Evolutionary conservation across 495 filamentous ascomycete species (phyloP).

Genomic region (Hypoxylon lenormandii): DNA sequence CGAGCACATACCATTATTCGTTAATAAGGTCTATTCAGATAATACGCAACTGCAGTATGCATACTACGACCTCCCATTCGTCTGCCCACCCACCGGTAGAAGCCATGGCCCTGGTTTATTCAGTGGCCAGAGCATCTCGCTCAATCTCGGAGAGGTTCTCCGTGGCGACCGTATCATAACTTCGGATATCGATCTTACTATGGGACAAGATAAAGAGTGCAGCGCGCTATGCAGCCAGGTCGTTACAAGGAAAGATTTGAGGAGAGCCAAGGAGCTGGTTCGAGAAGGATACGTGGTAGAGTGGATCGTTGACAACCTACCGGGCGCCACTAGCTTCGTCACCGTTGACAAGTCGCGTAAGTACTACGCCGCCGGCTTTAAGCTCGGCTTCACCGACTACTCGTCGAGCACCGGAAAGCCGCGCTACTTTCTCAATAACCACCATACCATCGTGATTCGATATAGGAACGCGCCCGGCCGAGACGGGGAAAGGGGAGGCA

Average conservation of each 20-base stretch:
- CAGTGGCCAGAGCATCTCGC: constrained; percentile 81
- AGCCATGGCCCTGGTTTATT: constrained; percentile 76
- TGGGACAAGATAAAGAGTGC: constrained; percentile 83
- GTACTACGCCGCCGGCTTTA: constrained; percentile 96
- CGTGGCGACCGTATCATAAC: constrained; percentile 90
- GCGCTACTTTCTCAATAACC: constrained; percentile 88
- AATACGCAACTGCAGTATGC: constrained; percentile 92
- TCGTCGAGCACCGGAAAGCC: constrained; percentile 69
- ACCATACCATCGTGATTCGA: constrained; percentile 87
- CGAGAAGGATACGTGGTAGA: constrained; percentile 87
- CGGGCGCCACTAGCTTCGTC: constrained; percentile 91
- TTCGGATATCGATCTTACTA: constrained; percentile 85
- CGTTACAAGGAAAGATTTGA: constrained; percentile 73
- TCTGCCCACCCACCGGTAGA: constrained; percentile 82
- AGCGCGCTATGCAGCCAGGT: constrained; percentile 78
- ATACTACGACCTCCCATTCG: constrained; percentile 91
- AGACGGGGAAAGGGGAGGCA: constrained; percentile 75
- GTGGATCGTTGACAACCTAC: constrained; percentile 96
- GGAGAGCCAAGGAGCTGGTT: constrained; percentile 78
- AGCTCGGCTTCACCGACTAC: constrained; percentile 82
- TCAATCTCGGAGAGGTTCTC: constrained; percentile 93
- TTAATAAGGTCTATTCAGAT: constrained; percentile 96
- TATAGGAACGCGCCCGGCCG: constrained; percentile 79
- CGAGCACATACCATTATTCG: constrained; percentile 86
- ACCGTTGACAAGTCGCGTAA: constrained; percentile 88